Evolutionary conservation across 1,284 basidiomycete species (phyloP).

Genomic region (Laetiporus sulphureus): DNA sequence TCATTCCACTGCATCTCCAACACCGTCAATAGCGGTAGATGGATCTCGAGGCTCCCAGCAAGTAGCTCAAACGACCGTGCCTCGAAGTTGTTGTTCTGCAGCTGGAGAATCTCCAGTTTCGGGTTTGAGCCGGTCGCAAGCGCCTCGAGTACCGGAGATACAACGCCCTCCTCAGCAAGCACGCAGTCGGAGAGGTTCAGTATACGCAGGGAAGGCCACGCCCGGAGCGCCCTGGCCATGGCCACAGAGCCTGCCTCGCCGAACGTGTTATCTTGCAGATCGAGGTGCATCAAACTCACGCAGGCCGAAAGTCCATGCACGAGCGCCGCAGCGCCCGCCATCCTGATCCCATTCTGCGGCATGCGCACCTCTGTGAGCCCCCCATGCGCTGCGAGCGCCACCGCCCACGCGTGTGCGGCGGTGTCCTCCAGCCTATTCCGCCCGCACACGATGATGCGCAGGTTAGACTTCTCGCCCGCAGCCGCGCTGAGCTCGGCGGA

Average conservation of each 20-base stretch:
- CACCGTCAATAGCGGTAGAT: constrained; percentile 50
- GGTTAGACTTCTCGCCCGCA: constrained; percentile 62
- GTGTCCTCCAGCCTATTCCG: constrained; percentile 94
- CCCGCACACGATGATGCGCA: constrained; percentile 86
- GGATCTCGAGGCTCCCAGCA: constrained; percentile 55
- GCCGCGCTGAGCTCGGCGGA: constrained; percentile 69
- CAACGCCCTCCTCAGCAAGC: constrained; percentile 62
- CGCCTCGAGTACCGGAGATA: constrained; percentile 58
- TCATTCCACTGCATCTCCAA: constrained; percentile 90
- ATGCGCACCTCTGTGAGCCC: constrained; percentile 83
- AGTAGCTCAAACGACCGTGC: constrained; percentile 62
- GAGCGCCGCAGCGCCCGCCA: constrained; percentile 86
- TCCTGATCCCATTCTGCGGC: constrained; percentile 96
- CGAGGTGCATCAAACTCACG: constrained; percentile 67
- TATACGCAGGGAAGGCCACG: constrained; percentile 68
- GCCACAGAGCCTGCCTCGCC: constrained; percentile 70
- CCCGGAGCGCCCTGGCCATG: constrained; percentile 63
- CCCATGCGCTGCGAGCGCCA: constrained; percentile 83
- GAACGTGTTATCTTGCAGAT: constrained; percentile 96
- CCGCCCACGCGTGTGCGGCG: constrained; percentile 78
- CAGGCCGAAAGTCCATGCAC: constrained; percentile 73
- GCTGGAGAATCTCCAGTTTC: constrained; percentile 67
- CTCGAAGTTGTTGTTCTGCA: constrained; percentile 91
- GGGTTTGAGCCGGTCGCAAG: constrained; percentile 71
- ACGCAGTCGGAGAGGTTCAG: constrained; percentile 94